These are phyloP conservation scores for Solanum etuberosum DNA, from an alignment of 257 asterid genomes.

Conservation along the genomic window DNA sequence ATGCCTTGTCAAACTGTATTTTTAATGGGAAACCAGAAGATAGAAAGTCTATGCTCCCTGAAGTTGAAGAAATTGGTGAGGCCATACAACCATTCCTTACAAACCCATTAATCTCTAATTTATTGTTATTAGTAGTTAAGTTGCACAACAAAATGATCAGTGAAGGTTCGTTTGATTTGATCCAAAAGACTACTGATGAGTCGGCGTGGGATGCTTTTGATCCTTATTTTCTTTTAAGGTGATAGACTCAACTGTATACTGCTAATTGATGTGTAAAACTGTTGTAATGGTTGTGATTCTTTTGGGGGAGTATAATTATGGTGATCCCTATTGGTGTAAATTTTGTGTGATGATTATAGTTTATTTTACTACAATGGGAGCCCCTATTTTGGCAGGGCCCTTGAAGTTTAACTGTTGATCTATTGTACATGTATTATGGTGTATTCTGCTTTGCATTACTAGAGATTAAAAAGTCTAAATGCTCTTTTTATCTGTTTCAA, in stretches of 20 bases:
- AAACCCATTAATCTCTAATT: conserved; percentile 53
- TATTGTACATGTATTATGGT: neutral
- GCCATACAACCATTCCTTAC: conserved; percentile 48
- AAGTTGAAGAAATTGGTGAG: conserved; percentile 44
- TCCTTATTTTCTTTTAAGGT: conserved; percentile 67
- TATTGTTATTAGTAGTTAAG: conserved; percentile 36
- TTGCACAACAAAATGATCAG: conserved; percentile 45
- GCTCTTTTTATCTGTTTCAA: neutral
- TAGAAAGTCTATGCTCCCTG: conserved; percentile 23
- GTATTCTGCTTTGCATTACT: neutral
- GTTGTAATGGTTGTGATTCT: neutral
- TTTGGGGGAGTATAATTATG: neutral
- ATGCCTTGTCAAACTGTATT: conserved; percentile 54
- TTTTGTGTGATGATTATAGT: neutral
- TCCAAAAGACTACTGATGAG: conserved; percentile 13
- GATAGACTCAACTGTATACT: conserved; percentile 1
- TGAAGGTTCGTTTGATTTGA: conserved; percentile 9
- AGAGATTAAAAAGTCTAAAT: neutral
- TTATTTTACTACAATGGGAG: neutral
- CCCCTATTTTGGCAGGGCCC: neutral
- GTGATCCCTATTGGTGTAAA: neutral
- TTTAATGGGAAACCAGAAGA: conserved; percentile 25
- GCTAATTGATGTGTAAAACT: neutral
- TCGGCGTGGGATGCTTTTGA: conserved; percentile 50
- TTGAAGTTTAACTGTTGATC: neutral